Conservation (phyloP, 1,284 basidiomycete genomes). For the Xerocomus nothofagi region DNA sequence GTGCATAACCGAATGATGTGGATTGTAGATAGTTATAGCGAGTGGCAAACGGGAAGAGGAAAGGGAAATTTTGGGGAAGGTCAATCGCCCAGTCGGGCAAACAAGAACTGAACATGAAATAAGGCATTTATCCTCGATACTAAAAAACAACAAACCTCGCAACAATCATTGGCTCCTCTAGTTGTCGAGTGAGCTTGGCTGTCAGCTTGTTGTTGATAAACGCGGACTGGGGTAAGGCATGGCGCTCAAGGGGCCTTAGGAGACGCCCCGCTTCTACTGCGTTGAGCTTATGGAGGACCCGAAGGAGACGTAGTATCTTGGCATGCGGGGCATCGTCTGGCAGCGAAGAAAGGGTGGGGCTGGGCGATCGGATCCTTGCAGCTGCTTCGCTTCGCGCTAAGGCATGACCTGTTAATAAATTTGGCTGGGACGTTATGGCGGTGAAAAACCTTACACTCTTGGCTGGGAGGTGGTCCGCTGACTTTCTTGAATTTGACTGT, state of each 20-base stretch:
- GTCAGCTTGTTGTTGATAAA: conserved; percentile 99
- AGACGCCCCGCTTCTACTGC: conserved; percentile 61
- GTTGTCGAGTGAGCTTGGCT: conserved; percentile 95
- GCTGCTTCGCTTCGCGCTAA: conserved; percentile 38
- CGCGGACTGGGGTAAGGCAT: conserved; percentile 68
- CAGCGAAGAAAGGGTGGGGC: conserved; percentile 71
- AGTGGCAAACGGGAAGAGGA: conserved; percentile 97
- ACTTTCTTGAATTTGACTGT: conserved; percentile 94
- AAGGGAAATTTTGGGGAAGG: conserved; percentile 92
- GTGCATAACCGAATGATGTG: conserved; percentile 95
- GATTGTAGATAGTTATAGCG: conserved; percentile 97
- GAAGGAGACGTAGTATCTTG: conserved; percentile 88
- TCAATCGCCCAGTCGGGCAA: conserved; percentile 96
- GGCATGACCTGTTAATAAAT: conserved; percentile 15
- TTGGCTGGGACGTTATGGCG: conserved; percentile 11
- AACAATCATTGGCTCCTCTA: conserved; percentile 99
- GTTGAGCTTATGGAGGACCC: conserved; percentile 83
- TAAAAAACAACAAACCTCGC: conserved; percentile 63
- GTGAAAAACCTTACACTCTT: conserved; percentile 50
- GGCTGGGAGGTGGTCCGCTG: conserved; percentile 68
- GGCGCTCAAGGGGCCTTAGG: conserved; percentile 47
- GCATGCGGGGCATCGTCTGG: conserved; percentile 83
- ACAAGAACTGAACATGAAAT: conserved; percentile 64
- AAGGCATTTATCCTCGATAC: neutral
- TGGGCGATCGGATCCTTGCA: conserved; percentile 59